Evolutionary conservation across 805 yeast genomes (phyloP).

Genomic region (Lipomyces spencermartinsiae): DNA sequence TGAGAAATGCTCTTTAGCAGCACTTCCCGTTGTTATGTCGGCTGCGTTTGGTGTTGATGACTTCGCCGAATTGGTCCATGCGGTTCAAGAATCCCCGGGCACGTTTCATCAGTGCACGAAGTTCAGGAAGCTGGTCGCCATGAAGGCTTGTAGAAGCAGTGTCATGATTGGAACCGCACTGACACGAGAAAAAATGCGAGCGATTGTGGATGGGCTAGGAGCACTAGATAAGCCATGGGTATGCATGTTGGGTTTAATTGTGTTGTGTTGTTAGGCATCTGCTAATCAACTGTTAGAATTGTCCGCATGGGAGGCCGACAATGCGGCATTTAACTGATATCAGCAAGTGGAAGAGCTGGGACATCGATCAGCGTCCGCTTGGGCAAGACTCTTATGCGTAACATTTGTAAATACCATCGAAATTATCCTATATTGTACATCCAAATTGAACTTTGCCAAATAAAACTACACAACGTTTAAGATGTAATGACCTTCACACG

Average conservation of each 20-base stretch:
- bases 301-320: conserved; percentile 98
- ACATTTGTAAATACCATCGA: neutral
- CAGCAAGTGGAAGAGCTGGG: conserved; percentile 31
- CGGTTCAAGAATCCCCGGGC: conserved; percentile 64
- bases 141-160: conserved; percentile 93
- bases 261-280: neutral
- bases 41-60: conserved; percentile 68
- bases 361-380: conserved; percentile 12
- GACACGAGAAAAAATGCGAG: conserved; percentile 63
- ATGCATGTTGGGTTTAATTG: conserved; percentile 46
- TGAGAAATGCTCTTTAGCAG: conserved; percentile 56
- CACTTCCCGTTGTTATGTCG: conserved; percentile 77
- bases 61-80: conserved; percentile 76
- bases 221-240: conserved; percentile 91
- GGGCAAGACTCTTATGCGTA: neutral
- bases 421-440: neutral
- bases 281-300: conserved; percentile 44
- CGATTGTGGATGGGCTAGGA: conserved; percentile 71
- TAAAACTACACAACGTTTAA: neutral
- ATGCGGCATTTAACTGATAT: conserved; percentile 82
- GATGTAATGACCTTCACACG: neutral
- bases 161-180: conserved; percentile 91
- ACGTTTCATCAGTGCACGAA: conserved; percentile 68
- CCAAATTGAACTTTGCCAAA: neutral
- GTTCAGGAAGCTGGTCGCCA: conserved; percentile 82